A percentile compares a stretch with the other conserved stretches of the same genome.
Conservation (phyloP, 2,329 filamentous ascomycete species). For the Didymella pomorum region DNA sequence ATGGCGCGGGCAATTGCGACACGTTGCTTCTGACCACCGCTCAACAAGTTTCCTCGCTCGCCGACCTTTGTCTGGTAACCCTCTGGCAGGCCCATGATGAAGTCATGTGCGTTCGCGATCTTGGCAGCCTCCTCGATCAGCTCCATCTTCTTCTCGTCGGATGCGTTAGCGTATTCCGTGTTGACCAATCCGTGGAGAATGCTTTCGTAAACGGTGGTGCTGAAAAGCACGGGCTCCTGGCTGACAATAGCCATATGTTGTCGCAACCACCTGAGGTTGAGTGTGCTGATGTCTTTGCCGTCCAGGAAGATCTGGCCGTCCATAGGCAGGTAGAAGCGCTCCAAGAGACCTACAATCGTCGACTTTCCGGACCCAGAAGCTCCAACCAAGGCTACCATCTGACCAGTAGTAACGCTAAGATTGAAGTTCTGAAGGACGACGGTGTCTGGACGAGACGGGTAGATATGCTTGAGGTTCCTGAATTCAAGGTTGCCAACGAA, state of each 20-base stretch:
- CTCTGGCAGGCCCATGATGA: conserved; percentile 81
- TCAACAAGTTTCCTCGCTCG: conserved; percentile 89
- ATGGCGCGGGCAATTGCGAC: conserved; percentile 93
- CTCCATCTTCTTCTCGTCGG: conserved; percentile 71
- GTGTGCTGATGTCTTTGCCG: conserved; percentile 77
- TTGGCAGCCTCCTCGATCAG: conserved; percentile 82
- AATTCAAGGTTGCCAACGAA: conserved; percentile 83
- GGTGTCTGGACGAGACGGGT: conserved; percentile 91
- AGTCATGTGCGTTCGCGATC: conserved; percentile 94
- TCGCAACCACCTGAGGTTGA: conserved; percentile 90
- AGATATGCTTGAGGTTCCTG: conserved; percentile 86
- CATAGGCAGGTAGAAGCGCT: conserved; percentile 93
- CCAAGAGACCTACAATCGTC: conserved; percentile 90
- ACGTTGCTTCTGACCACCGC: conserved; percentile 95
- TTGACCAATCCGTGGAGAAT: conserved; percentile 92
- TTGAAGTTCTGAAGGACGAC: conserved; percentile 85
- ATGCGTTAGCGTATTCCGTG: conserved; percentile 72
- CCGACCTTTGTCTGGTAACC: conserved; percentile 96
- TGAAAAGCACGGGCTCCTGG: conserved; percentile 91
- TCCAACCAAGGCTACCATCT: conserved; percentile 91
- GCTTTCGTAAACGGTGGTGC: conserved; percentile 87
- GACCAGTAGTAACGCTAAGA: conserved; percentile 82
- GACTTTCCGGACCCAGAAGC: conserved; percentile 95
- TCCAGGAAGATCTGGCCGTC: conserved; percentile 81
- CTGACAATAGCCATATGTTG: conserved; percentile 92